A percentile compares a stretch with the other conserved stretches of the same genome.
Conservation (phyloP, 495 filamentous ascomycete genomes). For the Hypoxylon rickii region DNA sequence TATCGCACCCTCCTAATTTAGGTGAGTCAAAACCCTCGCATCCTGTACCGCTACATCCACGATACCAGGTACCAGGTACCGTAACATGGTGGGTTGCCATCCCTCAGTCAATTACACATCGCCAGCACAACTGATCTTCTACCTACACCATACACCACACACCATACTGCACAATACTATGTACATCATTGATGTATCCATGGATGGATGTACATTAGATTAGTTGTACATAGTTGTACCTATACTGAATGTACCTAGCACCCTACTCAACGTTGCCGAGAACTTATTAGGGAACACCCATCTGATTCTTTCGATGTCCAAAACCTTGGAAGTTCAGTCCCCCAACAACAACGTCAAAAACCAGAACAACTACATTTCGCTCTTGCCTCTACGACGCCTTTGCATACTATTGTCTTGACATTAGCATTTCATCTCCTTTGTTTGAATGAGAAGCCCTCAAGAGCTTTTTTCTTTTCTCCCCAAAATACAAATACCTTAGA, state of each 20-base stretch:
- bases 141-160: neutral
- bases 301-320: slow-evolving; percentile 19
- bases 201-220: too few relatives aligned
- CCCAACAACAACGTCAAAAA: slow-evolving; percentile 15
- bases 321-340: slow-evolving; percentile 9
- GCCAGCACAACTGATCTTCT: slow-evolving; percentile 35
- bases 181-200: neutral
- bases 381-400: slow-evolving; percentile 13
- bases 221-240: too few relatives aligned
- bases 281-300: slow-evolving; percentile 23
- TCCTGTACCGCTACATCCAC: slow-evolving; percentile 15
- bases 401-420: slow-evolving; percentile 23
- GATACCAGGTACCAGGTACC: slow-evolving; percentile 20
- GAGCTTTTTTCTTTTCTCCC: too few relatives aligned
- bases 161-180: neutral
- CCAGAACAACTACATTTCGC: slow-evolving; percentile 2
- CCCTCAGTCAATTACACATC: slow-evolving; percentile 36
- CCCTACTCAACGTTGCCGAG: slow-evolving; percentile 25
- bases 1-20: too few relatives aligned
- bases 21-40: slow-evolving; percentile 15
- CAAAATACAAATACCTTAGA: neutral
- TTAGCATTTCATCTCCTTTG: slow-evolving; percentile 7
- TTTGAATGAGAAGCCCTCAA: too few relatives aligned
- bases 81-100: slow-evolving; percentile 21
- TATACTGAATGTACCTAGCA: slow-evolving; percentile 28